Evolutionary conservation across 2,329 filamentous ascomycete genomes (phyloP).

Genomic region (Botrytis cinerea): DNA sequence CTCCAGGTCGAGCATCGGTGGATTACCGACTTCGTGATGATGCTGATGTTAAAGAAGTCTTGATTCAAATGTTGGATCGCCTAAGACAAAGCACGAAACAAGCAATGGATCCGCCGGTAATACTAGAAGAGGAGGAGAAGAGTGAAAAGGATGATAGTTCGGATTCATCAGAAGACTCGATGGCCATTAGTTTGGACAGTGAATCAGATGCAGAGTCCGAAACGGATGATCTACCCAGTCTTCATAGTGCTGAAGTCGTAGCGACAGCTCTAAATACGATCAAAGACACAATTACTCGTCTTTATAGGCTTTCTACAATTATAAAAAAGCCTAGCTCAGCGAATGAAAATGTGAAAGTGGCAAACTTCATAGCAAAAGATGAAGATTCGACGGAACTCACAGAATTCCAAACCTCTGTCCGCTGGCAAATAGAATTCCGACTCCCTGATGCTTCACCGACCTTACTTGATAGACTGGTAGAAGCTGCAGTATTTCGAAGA

Average conservation of each 20-base stretch:
- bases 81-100: conserved; percentile 16
- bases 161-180: conserved; percentile 6
- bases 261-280: neutral
- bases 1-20: conserved; percentile 10
- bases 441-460: neutral
- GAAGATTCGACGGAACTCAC: neutral
- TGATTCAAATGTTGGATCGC: conserved; percentile 13
- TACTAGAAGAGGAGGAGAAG: neutral
- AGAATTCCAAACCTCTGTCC: conserved; percentile 6
- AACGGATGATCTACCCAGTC: neutral
- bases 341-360: conserved; percentile 14
- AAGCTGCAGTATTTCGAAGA: conserved; percentile 17
- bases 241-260: neutral
- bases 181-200: conserved; percentile 16
- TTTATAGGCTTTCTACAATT: conserved; percentile 6
- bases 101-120: conserved; percentile 9
- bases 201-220: neutral
- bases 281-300: conserved; percentile 10
- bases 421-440: conserved; percentile 15
- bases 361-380: conserved; percentile 8
- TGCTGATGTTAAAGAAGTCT: conserved; percentile 7
- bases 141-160: neutral
- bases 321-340: conserved; percentile 8
- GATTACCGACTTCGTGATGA: conserved; percentile 16
- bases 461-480: neutral